Base-by-base conservation (phyloP, 306 rosid species). In the Sicyos edulis region DNA sequence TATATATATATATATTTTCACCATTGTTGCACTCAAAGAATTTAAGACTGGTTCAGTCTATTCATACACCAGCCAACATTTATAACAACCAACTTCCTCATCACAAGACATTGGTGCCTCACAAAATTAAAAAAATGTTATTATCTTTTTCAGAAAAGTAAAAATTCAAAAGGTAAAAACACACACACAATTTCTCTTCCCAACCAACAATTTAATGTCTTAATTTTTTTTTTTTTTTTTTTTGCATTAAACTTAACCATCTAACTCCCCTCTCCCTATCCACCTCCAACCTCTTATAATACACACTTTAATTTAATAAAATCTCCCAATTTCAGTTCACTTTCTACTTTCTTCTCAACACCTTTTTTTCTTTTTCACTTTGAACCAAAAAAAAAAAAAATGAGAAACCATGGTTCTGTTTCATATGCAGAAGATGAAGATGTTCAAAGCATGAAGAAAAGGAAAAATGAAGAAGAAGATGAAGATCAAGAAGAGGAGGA, bases 371-470 rank as follows among this genome's bases (percentile, higher is more conserved):
- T 64, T 64, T 32, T 15, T 37, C 49, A 1, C 40, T 64, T 63
- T 32, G 37, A 32, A 32, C 37, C n/a, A 12, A 52, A 32, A 32
- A 32, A 4, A 32, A 32, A 32, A 32, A 32, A 32, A 32, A 77
- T 77, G 80, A 26, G 64, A 13, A 68, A 62, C 37, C 58, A 66
- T 53, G 80, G 73, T 2, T 53, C 76, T 8, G 20, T 53, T 72
- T 77, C 65, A 7, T 58, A 58, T 8, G 64, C 24, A 24, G 68
- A 60, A 24, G 68, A 60, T 4, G n/a, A 0, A 1, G 80, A 32
- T 10, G 59, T 53, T 71, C 73, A 75, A 1, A 5, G n/a, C 16
- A 24, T 51, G 68, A 59, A 60, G 20, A 60, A 60, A 11, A 60
- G 44, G 20, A 60, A 60, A 21, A 37, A 62, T 15, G 69, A 16